Base-by-base conservation (phyloP, 2,329 filamentous ascomycete species). In the Colletotrichum endophyticum region DNA sequence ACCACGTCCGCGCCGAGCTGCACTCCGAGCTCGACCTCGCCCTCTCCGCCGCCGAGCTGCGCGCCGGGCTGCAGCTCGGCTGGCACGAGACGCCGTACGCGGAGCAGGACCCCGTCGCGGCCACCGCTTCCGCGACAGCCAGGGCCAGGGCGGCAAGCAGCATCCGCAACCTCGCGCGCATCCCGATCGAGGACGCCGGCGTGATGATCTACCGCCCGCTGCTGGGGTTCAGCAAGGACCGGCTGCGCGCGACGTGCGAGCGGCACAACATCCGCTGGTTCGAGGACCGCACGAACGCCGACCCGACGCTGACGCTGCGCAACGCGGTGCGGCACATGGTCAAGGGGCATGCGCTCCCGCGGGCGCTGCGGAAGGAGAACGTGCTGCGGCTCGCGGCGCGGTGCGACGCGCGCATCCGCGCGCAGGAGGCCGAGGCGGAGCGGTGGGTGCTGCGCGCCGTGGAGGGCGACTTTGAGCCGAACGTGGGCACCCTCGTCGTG, bases 221-320 rank as follows among this genome's bases (percentile, higher is more conserved):
- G 64, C 86, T 98, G 9, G 83, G 83, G 11, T 95, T 96, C 81
- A 86, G 89, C 76, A 98, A 99, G 85, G 88, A 91, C 67, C 88
- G 93, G 44, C 88, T 98, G n/a, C 89, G 94, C 59, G 91, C 92
- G 3, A 96, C 95, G 1, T 98, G 96, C 81, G 84, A 93, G 77
- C 87, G 90, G n/a, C 90, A 93, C 78, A 85, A 88, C 0, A 86
- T 98, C 12, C 85, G 87, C 1, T 99, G 95, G 94, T 95, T 95
- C 78, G 95, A 97, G 82, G 97, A 99, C 82, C 86, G 88, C 57
- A 98, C 96, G 3, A 99, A 99, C 81, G 84, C 88, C 19, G 94
- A 98, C 80, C 89, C 88, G 11, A 95, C 93, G 0, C 85, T 98
- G 75, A 98, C 97, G 0, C 85, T 89, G 61, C 91, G 97, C 49